phyloP scores from a whole-genome alignment of 306 rosid species.

The Senna tora region DNA sequence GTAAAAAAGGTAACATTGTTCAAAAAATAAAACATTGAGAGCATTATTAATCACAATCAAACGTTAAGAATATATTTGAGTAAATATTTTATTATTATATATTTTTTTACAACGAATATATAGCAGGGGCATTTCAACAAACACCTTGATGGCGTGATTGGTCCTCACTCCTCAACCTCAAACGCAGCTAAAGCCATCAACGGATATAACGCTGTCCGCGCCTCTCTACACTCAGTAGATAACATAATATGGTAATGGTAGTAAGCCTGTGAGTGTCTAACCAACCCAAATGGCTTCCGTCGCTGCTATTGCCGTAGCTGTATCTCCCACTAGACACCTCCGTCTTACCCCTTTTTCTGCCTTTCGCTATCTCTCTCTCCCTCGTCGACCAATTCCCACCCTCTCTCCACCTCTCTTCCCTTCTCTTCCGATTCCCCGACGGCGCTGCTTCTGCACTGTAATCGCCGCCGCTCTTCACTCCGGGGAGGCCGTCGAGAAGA shows the following conservation, averaged over 20 bases:
- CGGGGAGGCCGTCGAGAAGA: constrained; percentile 47
- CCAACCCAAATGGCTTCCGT: constrained; percentile 46
- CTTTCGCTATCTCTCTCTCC: constrained; percentile 44
- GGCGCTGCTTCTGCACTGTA: constrained; percentile 51
- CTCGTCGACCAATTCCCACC: not conserved
- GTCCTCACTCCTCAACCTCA: not conserved
- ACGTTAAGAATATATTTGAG: too few species aligned
- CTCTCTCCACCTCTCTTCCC: constrained; percentile 9
- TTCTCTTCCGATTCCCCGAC: constrained; percentile 6
- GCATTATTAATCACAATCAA: too few species aligned
- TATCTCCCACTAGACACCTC: constrained; percentile 47
- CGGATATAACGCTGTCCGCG: not conserved
- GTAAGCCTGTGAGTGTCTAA: not conserved
- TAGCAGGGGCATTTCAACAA: not conserved
- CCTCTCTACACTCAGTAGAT: too few species aligned
- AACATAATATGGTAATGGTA: not conserved
- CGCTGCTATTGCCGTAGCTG: constrained; percentile 45
- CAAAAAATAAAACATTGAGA: too few species aligned
- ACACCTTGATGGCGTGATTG: fast-evolving
- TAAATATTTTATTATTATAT: too few species aligned
- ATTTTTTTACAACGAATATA: too few species aligned
- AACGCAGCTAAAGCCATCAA: not conserved
- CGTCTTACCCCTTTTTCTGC: constrained; percentile 45
- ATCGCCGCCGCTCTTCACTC: constrained; percentile 52
- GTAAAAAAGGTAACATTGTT: too few species aligned